phyloP scores from a whole-genome alignment of 2,329 filamentous ascomycete species.

The Paecilomyces sp. region DNA sequence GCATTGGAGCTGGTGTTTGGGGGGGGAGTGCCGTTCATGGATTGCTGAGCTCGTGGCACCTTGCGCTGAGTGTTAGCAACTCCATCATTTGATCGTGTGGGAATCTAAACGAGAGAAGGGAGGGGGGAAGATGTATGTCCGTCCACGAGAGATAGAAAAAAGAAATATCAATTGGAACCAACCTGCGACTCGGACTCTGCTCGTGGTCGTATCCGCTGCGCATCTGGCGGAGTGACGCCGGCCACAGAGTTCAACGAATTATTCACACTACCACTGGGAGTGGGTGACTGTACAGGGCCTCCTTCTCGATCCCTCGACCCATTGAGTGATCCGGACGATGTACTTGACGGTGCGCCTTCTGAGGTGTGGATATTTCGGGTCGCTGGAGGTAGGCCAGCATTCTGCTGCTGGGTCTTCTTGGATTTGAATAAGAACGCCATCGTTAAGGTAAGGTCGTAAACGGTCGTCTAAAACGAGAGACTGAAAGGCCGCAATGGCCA shows the following conservation, averaged over 20 bases:
- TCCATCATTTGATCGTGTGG: neutral
- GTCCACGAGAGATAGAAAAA: neutral
- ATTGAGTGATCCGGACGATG: constrained; percentile 42
- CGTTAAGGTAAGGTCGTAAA: constrained; percentile 17
- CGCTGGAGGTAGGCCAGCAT: constrained; percentile 43
- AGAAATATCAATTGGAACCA: constrained; percentile 14
- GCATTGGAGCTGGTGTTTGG: constrained; percentile 55
- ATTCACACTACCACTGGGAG: constrained; percentile 66
- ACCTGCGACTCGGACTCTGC: constrained; percentile 51
- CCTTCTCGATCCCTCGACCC: constrained; percentile 32
- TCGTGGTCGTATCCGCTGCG: constrained; percentile 51
- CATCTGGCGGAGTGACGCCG: constrained; percentile 58
- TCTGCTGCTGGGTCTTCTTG: constrained; percentile 61
- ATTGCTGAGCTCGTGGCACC: constrained; percentile 37
- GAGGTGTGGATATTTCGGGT: constrained; percentile 51
- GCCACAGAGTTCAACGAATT: constrained; percentile 62
- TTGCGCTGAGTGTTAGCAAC: constrained; percentile 3
- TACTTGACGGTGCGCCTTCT: constrained; percentile 39
- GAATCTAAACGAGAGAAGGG: neutral
- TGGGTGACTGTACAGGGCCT: constrained; percentile 49
- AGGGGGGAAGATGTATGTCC: neutral
- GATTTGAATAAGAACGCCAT: constrained; percentile 82
- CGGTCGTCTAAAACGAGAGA: neutral
- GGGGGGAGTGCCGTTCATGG: constrained; percentile 46
- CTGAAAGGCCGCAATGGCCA: neutral